These are phyloP conservation scores for Trypanosomatidae sp. DNA, from an alignment of 208 protist species.

Conservation along the genomic window DNA sequence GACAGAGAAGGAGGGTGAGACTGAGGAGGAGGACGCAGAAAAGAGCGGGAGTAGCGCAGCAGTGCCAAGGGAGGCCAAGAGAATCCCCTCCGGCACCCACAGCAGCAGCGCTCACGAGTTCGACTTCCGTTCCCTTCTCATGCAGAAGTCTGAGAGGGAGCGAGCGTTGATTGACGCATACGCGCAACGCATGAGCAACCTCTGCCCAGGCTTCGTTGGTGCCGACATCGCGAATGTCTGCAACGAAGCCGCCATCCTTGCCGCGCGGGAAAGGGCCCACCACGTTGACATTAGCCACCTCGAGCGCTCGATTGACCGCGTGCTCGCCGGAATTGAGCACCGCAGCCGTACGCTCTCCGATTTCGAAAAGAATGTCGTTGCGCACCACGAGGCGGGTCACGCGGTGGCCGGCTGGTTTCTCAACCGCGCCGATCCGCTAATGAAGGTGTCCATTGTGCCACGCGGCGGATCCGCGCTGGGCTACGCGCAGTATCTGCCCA, in stretches of 20 bases:
- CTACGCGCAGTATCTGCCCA: constrained; percentile 98
- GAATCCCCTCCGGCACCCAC: not conserved
- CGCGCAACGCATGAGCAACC: constrained; percentile 67
- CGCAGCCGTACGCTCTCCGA: constrained; percentile 77
- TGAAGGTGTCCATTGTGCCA: constrained; percentile 98
- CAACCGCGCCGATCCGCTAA: constrained; percentile 95
- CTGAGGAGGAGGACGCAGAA: not conserved
- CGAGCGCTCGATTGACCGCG: constrained; percentile 95
- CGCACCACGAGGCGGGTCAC: constrained; percentile 99
- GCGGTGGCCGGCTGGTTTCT: constrained; percentile 98
- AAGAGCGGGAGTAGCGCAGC: not conserved
- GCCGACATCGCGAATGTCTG: constrained; percentile 98
- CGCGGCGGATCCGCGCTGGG: constrained; percentile 94
- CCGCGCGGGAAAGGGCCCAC: constrained; percentile 68
- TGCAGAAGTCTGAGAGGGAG: constrained; percentile 50
- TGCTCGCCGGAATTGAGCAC: constrained; percentile 96
- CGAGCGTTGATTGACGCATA: constrained; percentile 70
- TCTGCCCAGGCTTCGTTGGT: constrained; percentile 89
- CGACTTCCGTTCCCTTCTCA: constrained; percentile 49
- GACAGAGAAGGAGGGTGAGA: constrained; percentile 29
- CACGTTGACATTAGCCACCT: constrained; percentile 88
- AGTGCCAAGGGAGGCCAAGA: not conserved
- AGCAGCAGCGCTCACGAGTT: constrained; percentile 28
- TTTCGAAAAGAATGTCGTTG: constrained; percentile 94
- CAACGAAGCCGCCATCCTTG: constrained; percentile 95